These are phyloP conservation scores for Colletotrichum melonis DNA, from an alignment of 2,329 filamentous ascomycete species.

Conservation along the genomic window DNA sequence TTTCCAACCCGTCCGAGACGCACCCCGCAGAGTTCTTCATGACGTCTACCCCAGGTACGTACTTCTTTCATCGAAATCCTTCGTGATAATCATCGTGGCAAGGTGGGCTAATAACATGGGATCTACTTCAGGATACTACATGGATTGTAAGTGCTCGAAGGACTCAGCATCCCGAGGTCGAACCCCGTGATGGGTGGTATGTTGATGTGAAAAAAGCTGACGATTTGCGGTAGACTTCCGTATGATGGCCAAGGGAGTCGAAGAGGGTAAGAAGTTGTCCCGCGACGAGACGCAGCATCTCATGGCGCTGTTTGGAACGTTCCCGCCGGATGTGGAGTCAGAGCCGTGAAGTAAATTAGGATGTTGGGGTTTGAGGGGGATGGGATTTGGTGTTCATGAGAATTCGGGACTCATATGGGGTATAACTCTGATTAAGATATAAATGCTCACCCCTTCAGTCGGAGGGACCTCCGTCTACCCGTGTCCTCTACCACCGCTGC, in stretches of 20 bases:
- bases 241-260: conserved; percentile 45
- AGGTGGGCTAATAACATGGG: neutral
- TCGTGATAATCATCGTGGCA: neutral
- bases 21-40: conserved; percentile 50
- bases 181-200: neutral
- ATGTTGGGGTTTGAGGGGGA: neutral
- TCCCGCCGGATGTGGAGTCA: conserved; percentile 48
- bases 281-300: conserved; percentile 43
- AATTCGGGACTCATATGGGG: neutral
- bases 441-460: conserved; percentile 39
- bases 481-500: conserved; percentile 25
- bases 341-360: conserved; percentile 40
- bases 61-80: neutral
- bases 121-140: conserved; percentile 44
- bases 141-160: conserved; percentile 45
- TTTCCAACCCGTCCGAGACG: conserved; percentile 47
- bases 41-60: conserved; percentile 48
- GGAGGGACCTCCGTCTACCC: conserved; percentile 43
- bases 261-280: conserved; percentile 41
- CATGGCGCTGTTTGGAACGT: conserved; percentile 51
- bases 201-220: conserved; percentile 20
- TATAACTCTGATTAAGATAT: conserved; percentile 7
- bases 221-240: conserved; percentile 44
- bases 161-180: neutral
- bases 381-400: neutral